phyloP scores from a whole-genome alignment of 768 basidiomycete species.

The Ramaria sp. region DNA sequence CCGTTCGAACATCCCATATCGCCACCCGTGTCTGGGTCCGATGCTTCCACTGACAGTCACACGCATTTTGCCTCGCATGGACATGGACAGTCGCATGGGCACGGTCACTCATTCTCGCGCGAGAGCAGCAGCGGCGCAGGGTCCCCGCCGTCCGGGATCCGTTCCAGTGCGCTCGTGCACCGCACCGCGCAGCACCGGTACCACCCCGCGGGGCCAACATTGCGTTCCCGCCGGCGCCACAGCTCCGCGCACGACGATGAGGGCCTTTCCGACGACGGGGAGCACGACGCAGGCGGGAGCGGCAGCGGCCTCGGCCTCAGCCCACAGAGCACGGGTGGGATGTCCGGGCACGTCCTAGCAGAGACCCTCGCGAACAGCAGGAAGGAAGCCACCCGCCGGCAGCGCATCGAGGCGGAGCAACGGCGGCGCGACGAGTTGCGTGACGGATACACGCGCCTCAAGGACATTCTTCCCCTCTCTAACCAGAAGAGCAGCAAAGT shows the following conservation, averaged over 20 bases:
- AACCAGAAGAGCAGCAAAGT: slow-evolving; percentile 92
- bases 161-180: too few species aligned
- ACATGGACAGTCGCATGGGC: slow-evolving; percentile 25
- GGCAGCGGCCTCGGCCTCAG: slow-evolving; percentile 38
- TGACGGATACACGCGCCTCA: slow-evolving; percentile 81
- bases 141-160: slow-evolving; percentile 56
- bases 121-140: slow-evolving; percentile 53
- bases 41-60: slow-evolving; percentile 59
- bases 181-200: too few species aligned
- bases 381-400: slow-evolving; percentile 76
- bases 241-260: slow-evolving; percentile 13
- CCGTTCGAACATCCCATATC: slow-evolving; percentile 71
- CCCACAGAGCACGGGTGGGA: slow-evolving; percentile 14
- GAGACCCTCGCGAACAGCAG: slow-evolving; percentile 68
- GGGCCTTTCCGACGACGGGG: slow-evolving; percentile 24
- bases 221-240: too few species aligned
- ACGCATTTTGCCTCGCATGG: slow-evolving; percentile 25
- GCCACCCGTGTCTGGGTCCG: slow-evolving; percentile 81
- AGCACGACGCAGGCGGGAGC: slow-evolving; percentile 21
- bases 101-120: slow-evolving; percentile 27
- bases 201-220: too few species aligned
- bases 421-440: slow-evolving; percentile 79
- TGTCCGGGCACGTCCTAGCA: slow-evolving; percentile 26
- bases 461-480: slow-evolving; percentile 76
- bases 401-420: slow-evolving; percentile 87